These are phyloP conservation scores for Cadophora malorum DNA, from an alignment of 2,329 filamentous ascomycete species.

Conservation along the genomic window DNA sequence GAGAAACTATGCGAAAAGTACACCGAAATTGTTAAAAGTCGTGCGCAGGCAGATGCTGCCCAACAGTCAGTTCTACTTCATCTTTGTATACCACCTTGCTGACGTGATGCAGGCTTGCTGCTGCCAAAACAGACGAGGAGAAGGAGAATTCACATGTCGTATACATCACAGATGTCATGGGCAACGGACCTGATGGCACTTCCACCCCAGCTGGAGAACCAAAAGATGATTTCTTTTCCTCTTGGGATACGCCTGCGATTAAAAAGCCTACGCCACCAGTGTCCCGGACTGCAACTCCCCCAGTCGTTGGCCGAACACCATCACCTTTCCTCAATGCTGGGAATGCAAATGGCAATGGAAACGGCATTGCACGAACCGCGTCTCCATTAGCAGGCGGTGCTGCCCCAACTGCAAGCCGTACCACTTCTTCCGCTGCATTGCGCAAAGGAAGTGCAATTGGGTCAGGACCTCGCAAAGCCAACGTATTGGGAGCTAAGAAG, in stretches of 20 bases:
- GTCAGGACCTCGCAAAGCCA: conserved; percentile 76
- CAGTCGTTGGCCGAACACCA: conserved; percentile 77
- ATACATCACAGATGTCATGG: conserved; percentile 75
- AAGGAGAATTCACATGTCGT: conserved; percentile 83
- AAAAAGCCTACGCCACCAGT: conserved; percentile 95
- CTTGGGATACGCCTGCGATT: conserved; percentile 97
- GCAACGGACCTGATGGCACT: conserved; percentile 67
- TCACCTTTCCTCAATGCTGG: conserved; percentile 88
- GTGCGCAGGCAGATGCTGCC: conserved; percentile 9
- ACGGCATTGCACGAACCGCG: conserved; percentile 75
- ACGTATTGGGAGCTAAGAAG: conserved; percentile 87
- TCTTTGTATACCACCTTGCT: not conserved
- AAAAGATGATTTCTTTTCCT: conserved; percentile 96
- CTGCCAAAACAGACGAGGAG: conserved; percentile 22
- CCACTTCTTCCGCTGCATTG: conserved; percentile 80
- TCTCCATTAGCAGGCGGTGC: conserved; percentile 75
- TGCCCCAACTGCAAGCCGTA: conserved; percentile 65
- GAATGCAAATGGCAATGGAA: conserved; percentile 67
- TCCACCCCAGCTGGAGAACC: conserved; percentile 82
- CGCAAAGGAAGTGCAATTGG: conserved; percentile 72
- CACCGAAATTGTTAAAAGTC: too few species aligned
- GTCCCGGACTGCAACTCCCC: conserved; percentile 87
- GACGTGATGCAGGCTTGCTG: not conserved
- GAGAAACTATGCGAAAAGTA: conserved; percentile 55
- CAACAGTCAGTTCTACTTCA: not conserved